Evolutionary conservation across 2,329 filamentous ascomycete species (phyloP).

Genomic region (Trichoderma guizhouense): DNA sequence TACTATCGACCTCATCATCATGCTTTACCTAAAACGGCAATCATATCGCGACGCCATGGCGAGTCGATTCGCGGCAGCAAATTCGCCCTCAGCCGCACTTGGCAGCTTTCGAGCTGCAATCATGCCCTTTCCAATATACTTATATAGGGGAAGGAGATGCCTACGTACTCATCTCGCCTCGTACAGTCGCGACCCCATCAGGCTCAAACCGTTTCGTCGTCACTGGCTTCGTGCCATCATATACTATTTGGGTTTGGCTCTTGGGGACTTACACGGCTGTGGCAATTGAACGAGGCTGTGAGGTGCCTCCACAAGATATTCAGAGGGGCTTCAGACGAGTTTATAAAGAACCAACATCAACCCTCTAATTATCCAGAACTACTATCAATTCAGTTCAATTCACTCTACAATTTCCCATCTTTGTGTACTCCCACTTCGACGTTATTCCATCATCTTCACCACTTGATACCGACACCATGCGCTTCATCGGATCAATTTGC

Average conservation of each 20-base stretch:
- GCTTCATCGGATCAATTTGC: slow-evolving; percentile 19
- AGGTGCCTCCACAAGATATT: background rate
- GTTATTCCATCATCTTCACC: background rate
- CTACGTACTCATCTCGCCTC: background rate
- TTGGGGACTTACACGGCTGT: background rate
- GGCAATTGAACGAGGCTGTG: slow-evolving; percentile 21
- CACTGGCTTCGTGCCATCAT: slow-evolving; percentile 8
- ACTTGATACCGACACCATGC: background rate
- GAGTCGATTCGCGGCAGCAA: background rate
- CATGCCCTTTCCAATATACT: background rate
- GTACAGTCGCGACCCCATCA: background rate
- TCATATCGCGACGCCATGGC: slow-evolving; percentile 12
- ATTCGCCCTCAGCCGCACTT: background rate
- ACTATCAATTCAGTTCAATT: background rate
- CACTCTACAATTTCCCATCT: background rate
- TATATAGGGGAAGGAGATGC: background rate
- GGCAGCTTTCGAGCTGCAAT: background rate
- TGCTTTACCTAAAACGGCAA: slow-evolving; percentile 16
- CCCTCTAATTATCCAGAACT: background rate
- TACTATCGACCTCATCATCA: slow-evolving; percentile 1
- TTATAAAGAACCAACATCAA: background rate
- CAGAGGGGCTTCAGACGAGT: background rate
- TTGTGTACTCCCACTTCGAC: background rate
- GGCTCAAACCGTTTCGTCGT: background rate
- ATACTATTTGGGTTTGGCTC: slow-evolving; percentile 10